phyloP scores from a whole-genome alignment of 805 yeast species.

The Torulaspora franciscae region DNA sequence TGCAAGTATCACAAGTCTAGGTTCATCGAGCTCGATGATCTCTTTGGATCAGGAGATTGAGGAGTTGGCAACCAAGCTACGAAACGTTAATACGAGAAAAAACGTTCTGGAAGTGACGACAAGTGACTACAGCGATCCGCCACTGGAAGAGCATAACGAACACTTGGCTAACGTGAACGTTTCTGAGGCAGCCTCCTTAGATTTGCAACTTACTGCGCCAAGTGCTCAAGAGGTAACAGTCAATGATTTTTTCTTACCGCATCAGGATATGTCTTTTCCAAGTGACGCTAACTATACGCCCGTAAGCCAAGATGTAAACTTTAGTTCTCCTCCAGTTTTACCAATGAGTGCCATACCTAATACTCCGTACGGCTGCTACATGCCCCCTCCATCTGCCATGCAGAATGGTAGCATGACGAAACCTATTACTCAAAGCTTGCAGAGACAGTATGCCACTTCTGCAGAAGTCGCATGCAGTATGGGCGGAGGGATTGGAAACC shows the following conservation, averaged over 20 bases:
- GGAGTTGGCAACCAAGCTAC: conserved; percentile 11
- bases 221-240: conserved; percentile 24
- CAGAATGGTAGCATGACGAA: conserved; percentile 13
- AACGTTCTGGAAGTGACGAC: conserved; percentile 12
- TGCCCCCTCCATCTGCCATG: conserved; percentile 18
- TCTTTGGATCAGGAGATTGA: conserved; percentile 16
- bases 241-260: conserved; percentile 12
- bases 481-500: conserved; percentile 44
- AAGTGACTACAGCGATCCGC: conserved; percentile 19
- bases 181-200: conserved; percentile 19
- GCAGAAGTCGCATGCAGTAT: conserved; percentile 30
- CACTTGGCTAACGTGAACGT: conserved; percentile 19
- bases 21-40: conserved; percentile 16
- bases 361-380: conserved; percentile 13
- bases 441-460: conserved; percentile 27
- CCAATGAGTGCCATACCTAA: conserved; percentile 1
- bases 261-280: conserved; percentile 5
- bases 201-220: conserved; percentile 16
- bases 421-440: conserved; percentile 31
- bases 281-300: conserved; percentile 2
- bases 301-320: neutral
- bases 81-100: conserved; percentile 14
- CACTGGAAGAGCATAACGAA: conserved; percentile 11
- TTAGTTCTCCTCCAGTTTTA: neutral
- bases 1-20: conserved; percentile 16